A percentile compares a stretch with the other conserved stretches of the same genome.
Evolutionary conservation across 495 filamentous ascomycete genomes (phyloP).

Genomic region (Podospora conica): DNA sequence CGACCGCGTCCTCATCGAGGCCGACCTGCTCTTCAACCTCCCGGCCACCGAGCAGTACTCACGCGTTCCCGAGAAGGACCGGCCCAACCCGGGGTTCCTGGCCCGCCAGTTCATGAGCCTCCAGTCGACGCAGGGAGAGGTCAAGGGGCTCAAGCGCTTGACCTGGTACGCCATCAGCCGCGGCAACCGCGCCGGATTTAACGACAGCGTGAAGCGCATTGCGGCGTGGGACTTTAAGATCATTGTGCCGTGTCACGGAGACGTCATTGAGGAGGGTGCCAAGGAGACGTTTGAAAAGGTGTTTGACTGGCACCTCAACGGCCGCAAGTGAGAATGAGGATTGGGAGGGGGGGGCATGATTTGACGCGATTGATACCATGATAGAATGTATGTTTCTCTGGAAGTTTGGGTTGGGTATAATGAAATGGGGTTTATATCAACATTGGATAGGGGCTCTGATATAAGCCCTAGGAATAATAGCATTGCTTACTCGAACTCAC

Average conservation of each 20-base stretch:
- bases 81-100: slow-evolving; percentile 50
- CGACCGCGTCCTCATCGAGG: slow-evolving; percentile 76
- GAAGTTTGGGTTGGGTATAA: not conserved
- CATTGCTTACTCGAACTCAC: not conserved
- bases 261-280: slow-evolving; percentile 71
- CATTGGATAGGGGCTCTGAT: not conserved
- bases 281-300: slow-evolving; percentile 75
- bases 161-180: slow-evolving; percentile 69
- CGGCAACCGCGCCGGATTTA: slow-evolving; percentile 61
- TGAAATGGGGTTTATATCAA: not conserved
- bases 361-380: slow-evolving; percentile 9
- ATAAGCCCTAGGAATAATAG: not conserved
- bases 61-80: slow-evolving; percentile 44
- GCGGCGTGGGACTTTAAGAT: slow-evolving; percentile 78
- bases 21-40: slow-evolving; percentile 87
- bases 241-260: slow-evolving; percentile 90
- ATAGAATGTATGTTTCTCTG: not conserved
- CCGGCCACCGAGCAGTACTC: slow-evolving; percentile 86
- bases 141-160: slow-evolving; percentile 72
- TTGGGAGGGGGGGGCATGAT: not conserved
- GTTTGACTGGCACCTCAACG: slow-evolving; percentile 76
- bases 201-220: slow-evolving; percentile 61
- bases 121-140: slow-evolving; percentile 55
- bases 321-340: slow-evolving; percentile 30
- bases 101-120: slow-evolving; percentile 58